Evolutionary conservation across 495 filamentous ascomycete species (phyloP), one percentile per base, ranked within the genome.

Genomic region (Tirmania nivea): DNA sequence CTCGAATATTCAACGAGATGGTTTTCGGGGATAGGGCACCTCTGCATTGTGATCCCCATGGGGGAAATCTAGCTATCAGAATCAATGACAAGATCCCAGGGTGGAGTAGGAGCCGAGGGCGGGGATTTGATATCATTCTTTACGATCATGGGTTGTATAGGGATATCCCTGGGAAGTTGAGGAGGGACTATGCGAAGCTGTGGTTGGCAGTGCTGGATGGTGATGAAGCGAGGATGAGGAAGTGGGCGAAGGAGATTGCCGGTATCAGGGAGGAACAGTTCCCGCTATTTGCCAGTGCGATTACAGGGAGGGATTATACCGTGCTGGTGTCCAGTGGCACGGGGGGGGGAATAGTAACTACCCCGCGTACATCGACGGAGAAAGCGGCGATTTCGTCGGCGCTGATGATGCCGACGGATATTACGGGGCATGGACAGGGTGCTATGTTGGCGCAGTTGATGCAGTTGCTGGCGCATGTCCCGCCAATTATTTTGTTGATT

Each of bases 1-100:
- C 89, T 2, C 78, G 80, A 49, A 88, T 95, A 54, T 99, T 99
- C 74, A 99, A 99, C 70, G 88, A 94, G 65, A 99, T 99, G 92
- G 94, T 99, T 55, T 99, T 99, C 60, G 89, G 90, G 34, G 78
- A 80, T 49, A 71, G 80, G 56, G 88, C 90, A 2, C 84, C 89
- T 0, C 71, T 99, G 35, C 92, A 99, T 69, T 99, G 92, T 66
- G 92, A 99, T 63, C 92, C 92, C 3, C 92, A 99, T 62, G 90
- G 88, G 52, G 92, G 92, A 34, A 99, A 99, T 65, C 84, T 96
- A 34, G 90, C 92, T 31, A 86, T 99, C 56, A 78, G 90, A 31
- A 76, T 78, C 60, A 88, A 86, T 59, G 58, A 68, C 14, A 66
- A 65, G 7, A 69, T 78, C 31, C 66, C 72, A 16, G 67, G 69